Base-by-base conservation (phyloP, 139 green algal genomes). In the Choricystis sp. region DNA sequence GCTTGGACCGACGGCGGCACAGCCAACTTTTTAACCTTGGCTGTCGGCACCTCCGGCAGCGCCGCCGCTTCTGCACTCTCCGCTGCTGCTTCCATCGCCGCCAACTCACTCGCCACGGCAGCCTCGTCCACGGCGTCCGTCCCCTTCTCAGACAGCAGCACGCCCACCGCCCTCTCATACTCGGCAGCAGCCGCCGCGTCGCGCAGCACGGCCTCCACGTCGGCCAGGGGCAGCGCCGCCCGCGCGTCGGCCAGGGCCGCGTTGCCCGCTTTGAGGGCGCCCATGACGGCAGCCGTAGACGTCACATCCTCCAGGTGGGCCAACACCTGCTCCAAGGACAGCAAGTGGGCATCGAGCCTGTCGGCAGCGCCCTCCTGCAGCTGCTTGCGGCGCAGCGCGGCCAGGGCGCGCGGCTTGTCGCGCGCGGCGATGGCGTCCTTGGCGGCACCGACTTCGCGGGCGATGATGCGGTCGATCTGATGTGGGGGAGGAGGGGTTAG, bases 311-410 rank as follows among this genome's bases (percentile, higher is more conserved):
- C 68, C 91, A 92, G 71, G 60, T 76, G 25, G 60, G 91, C 84
- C 3, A 91, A 60, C 19, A 73, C 81, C 2, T 72, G 67, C 56
- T 83, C 59, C 61, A 92, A 83, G 24, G 94, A 64, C 19, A 62
- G 59, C n/a, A 74, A 72, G 59, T 94, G 83, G 25, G 83, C 70
- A 69, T 86, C 79, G n/a, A 70, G 69, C 1, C 71, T 68, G 75
- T 91, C 88, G 31, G 95, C 85, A 66, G 85, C 83, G 22, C 60
- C 72, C 4, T 94, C 71, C 82, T 91, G 83, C 28, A 70, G 26
- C 26, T 28, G n/a, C 2, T 49, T 29, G 40, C 40, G 40, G 40
- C 40, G 40, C 40, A 52, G 40, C 9, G 40, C 40, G 9, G 40
- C 40, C 40, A 60, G 49, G 3, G 23, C 21, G 16, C 9, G 9